Evolutionary conservation across 768 basidiomycete species (phyloP).

Genomic region (Suillus ampliporus): DNA sequence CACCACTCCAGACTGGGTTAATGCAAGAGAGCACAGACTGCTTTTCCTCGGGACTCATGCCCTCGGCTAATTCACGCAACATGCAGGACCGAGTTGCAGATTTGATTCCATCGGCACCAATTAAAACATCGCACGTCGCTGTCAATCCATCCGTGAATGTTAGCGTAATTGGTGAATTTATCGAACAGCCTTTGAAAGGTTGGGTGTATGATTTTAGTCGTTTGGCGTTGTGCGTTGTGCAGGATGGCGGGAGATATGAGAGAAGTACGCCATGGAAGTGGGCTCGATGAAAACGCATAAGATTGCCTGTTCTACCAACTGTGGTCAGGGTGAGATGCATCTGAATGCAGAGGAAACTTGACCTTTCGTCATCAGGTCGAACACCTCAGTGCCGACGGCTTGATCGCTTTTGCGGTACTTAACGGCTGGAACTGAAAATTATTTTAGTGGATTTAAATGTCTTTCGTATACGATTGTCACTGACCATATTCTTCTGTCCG

Average conservation of each 20-base stretch:
- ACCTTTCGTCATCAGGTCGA: slow-evolving; percentile 64
- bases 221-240: slow-evolving; percentile 57
- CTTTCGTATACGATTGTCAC: not conserved
- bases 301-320: slow-evolving; percentile 43
- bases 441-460: slow-evolving; percentile 5
- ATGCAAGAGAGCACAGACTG: slow-evolving; percentile 47
- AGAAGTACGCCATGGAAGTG: slow-evolving; percentile 70
- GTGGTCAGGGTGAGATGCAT: not conserved
- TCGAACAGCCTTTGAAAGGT: slow-evolving; percentile 31
- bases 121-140: slow-evolving; percentile 64
- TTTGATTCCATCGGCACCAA: slow-evolving; percentile 74
- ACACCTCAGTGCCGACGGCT: slow-evolving; percentile 56
- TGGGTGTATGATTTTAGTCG: slow-evolving; percentile 63
- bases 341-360: slow-evolving; percentile 13
- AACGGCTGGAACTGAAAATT: slow-evolving; percentile 53
- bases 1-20: slow-evolving; percentile 65
- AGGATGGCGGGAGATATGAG: slow-evolving; percentile 49
- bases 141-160: slow-evolving; percentile 66
- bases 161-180: slow-evolving; percentile 44
- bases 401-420: slow-evolving; percentile 68
- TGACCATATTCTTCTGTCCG: slow-evolving; percentile 29
- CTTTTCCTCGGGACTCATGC: slow-evolving; percentile 47
- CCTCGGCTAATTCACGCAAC: slow-evolving; percentile 36
- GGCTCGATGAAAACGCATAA: slow-evolving; percentile 64
- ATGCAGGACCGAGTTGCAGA: slow-evolving; percentile 51